Evolutionary conservation across 2,329 filamentous ascomycete species (phyloP), one percentile per base, ranked within the genome.

Genomic region (Chaetomium sp.): DNA sequence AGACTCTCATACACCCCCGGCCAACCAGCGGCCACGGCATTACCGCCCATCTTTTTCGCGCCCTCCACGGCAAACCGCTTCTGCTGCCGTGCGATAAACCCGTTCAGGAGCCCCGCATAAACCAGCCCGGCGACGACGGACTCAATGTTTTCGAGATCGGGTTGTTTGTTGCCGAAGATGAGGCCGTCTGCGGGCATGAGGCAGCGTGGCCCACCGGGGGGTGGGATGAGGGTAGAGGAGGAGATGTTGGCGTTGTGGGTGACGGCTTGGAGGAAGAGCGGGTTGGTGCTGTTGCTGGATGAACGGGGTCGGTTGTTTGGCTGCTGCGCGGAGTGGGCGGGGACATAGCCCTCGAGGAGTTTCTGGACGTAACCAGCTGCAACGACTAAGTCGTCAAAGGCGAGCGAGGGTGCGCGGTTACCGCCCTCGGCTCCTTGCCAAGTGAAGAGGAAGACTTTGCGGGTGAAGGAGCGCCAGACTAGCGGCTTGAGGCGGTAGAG

Each of bases 41-140:
- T 79, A 32, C 82, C 79, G 4, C 80, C 81, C 61, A 79, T 81
- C 57, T 79, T 79, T 74, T 85, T 87, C 32, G 88, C 84, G 2
- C 91, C 91, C 52, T 87, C 83, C 44, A 96, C 88, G 10, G 90
- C 91, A 66, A 96, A 91, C 49, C 88, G 85, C 44, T 80, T 80
- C 66, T 85, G 84, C 33, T 80, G 80, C 65, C 95, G 89, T 12
- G 88, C 88, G 34, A 96, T 80, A 66, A 91, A 96, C 1, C 91
- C 92, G 62, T 86, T 84, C 67, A 96, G 77, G 32, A 96, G 75
- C 0, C 88, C 89, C 70, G 95, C 89, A 49, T 87, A 83, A 19
- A 95, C 81, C 10, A 96, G 79, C 9, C 85, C 86, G 0, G 88
- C 82, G 10, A 95, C 79, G 49, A 89, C 84, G 45, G 84, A 84